Evolutionary conservation across 352 stramenopile genomes (phyloP).

Genomic region (Thraustotheca clavata): DNA sequence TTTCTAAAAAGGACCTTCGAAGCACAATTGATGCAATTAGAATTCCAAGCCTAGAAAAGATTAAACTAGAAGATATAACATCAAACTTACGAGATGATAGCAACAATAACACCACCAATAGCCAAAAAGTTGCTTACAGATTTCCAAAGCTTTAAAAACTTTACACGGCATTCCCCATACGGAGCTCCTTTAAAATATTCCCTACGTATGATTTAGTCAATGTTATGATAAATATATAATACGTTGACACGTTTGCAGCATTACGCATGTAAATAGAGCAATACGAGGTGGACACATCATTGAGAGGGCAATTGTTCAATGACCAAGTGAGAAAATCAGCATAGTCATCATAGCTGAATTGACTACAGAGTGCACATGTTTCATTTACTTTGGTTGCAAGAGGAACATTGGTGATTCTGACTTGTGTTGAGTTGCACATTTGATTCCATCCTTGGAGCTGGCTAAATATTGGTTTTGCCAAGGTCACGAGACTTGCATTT

Average conservation of each 20-base stretch:
- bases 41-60: background rate
- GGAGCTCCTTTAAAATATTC: background rate
- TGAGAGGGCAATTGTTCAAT: background rate
- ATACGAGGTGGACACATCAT: background rate
- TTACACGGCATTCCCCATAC: slow-evolving; percentile 6
- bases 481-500: slow-evolving; percentile 20
- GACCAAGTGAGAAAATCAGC: slow-evolving; percentile 10
- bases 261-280: background rate
- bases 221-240: background rate
- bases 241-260: background rate
- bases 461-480: background rate
- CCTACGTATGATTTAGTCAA: background rate
- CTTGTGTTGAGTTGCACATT: background rate
- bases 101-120: background rate
- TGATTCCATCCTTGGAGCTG: slow-evolving; percentile 18
- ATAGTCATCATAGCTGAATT: slow-evolving; percentile 3
- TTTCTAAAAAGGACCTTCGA: background rate
- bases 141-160: slow-evolving; percentile 1
- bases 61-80: background rate
- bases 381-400: slow-evolving; percentile 2
- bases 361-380: slow-evolving; percentile 8
- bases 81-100: slow-evolving; percentile 12
- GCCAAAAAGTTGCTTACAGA: background rate
- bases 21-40: background rate
- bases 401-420: background rate